A percentile compares a stretch with the other conserved stretches of the same genome.
phyloP scores from a whole-genome alignment of 306 rosid genomes.

The Gastrolobium bilobum region DNA sequence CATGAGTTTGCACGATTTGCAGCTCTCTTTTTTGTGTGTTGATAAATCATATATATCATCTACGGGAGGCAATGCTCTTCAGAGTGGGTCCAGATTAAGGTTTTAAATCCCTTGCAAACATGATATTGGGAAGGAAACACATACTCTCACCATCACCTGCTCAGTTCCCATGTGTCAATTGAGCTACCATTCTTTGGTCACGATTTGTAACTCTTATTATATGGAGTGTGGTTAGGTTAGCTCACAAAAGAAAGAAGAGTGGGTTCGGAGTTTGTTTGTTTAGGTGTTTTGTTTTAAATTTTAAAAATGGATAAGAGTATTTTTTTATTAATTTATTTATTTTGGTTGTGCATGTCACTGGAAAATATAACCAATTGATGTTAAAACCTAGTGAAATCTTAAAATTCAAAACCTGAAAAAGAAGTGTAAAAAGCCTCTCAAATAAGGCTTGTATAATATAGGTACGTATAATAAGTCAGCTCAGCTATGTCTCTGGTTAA shows the following conservation, averaged over 20 bases:
- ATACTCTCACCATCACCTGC: no score
- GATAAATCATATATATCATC: no score
- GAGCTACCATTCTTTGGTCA: neutral
- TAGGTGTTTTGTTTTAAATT: neutral
- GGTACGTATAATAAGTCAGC: neutral
- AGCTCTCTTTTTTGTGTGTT: neutral
- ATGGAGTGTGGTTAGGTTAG: neutral
- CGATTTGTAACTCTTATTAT: neutral
- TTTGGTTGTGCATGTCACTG: neutral
- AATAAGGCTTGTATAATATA: neutral
- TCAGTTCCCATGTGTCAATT: no score
- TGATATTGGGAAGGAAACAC: no score
- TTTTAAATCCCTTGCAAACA: no score
- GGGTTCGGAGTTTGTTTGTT: neutral
- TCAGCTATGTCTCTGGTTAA: neutral
- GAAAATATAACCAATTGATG: constrained; percentile 1
- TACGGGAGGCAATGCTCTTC: no score
- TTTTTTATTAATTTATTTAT: neutral
- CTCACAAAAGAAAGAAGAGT: neutral
- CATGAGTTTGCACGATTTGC: neutral
- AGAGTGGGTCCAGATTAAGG: no score
- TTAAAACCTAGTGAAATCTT: neutral
- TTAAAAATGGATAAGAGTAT: neutral
- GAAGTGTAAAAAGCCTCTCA: neutral
- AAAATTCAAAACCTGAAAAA: neutral